Base-by-base conservation (phyloP, 2,329 filamentous ascomycete species). In the Paraconiothyrium brasiliense region DNA sequence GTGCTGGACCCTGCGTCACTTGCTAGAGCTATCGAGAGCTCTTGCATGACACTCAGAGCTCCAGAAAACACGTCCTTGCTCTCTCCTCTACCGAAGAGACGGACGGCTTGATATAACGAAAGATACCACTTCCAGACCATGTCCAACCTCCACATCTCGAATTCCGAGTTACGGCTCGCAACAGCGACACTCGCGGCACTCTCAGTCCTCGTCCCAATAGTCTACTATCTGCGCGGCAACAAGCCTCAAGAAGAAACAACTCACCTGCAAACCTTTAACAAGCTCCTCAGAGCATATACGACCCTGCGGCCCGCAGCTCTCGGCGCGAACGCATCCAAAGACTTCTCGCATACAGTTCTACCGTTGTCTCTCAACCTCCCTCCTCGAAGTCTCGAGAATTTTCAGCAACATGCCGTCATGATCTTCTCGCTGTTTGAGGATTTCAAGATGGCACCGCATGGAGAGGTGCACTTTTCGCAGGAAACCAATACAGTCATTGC, bases 351-450 rank as follows among this genome's bases (percentile, higher is more conserved):
- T 62, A 71, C 70, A 49, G 77, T 80, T 4, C 72, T 82, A 9
- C 82, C 81, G 2, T 64, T 71, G 47, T 80, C 79, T 16, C 72
- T 83, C 9, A 74, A 74, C 8, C 78, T 82, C 67, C 76, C 78
- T 0, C 55, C 71, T 5, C 76, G 78, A 30, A 67, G 77, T 59
- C 72, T 73, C 49, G 72, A 74, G 1, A 69, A 75, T 1, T 84
- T 83, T 55, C 72, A 74, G 20, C 65, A 70, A 11, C 80, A 83
- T 67, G 80, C 81, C 1, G 66, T 65, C 1, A 74, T 75, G 43
- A 78, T 83, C 35, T 82, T 82, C 62, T 76, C 72, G 7, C 61
- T 83, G 14, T 84, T 84, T 65, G 70, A 74, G 35, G 64, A 67
- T 9, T 83, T 84, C 63, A 63, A 68, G 9, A 81, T 84, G 78